Evolutionary conservation across 306 rosid species (phyloP), one percentile per base, ranked within the genome.

Genomic region (Quercus engelmannii): DNA sequence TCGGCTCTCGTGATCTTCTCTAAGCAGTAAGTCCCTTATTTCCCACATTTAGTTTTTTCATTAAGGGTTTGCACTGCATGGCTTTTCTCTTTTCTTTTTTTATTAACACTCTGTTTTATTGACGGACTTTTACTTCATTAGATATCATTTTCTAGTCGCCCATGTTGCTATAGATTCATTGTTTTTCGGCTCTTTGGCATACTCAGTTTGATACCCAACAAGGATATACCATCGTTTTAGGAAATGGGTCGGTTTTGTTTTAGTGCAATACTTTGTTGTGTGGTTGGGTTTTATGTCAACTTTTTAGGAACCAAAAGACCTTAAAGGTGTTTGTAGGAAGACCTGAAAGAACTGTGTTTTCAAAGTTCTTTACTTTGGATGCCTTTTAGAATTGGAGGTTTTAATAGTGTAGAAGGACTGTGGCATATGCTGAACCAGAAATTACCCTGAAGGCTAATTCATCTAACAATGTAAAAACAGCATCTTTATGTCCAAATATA

Each of bases 241-340:
- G 46, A 33, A 68, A 18, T 35, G 72, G 72, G 26, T 35, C 5
- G 26, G 72, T 68, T 68, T 19, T 68, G 72, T 19, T 33, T 33
- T 35, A 67, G 26, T 33, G 25, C 20, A 9, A 67, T 19, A 14
- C 26, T 67, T 33, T 12, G 11, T 35, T 35, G 52, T 35, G 28
- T 9, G 28, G 5, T 19, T 26, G 31, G 35, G 2, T 11, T 64
- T 6, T 15, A n/a, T 10, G 41, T n/a, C 26, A 68, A 35, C n/a
- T 35, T 12, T 2, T 68, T 35, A 6, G 52, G n/a, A 75, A 41
- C 52, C 23, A 64, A 64, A 11, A 70, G 33, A 28, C 18, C 74
- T 38, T 57, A 13, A 12, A 85, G 80, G 77, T 81, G 85, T 69
- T 85, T 74, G 85, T 54, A 23, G 51, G 33, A 77, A 77, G 55